Evolutionary conservation across 352 stramenopile species (phyloP).

Genomic region (Heterotrichella gracilis): DNA sequence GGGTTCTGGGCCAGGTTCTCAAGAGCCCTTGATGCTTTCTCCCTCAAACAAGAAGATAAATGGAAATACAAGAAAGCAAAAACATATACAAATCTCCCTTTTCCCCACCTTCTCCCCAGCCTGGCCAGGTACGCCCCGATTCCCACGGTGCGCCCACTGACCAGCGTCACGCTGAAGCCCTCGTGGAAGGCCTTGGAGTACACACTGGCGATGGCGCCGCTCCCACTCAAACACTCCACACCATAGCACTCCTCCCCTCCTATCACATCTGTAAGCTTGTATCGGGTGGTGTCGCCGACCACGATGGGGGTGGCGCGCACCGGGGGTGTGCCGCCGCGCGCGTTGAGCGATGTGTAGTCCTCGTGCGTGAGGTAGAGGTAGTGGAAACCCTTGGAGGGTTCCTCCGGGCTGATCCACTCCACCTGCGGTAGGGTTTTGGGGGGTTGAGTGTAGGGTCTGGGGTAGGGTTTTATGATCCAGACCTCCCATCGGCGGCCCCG

Average conservation of each 20-base stretch:
- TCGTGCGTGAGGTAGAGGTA: conserved; percentile 78
- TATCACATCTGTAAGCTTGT: conserved; percentile 81
- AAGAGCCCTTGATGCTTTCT: no score
- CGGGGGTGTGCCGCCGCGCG: conserved; percentile 13
- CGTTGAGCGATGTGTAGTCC: conserved; percentile 58
- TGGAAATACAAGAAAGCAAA: no score
- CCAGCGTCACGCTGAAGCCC: conserved; percentile 94
- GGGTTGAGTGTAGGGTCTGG: no score
- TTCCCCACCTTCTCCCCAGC: no score
- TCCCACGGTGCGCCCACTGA: conserved; percentile 84
- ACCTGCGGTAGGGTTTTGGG: no score
- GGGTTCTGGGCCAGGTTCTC: no score
- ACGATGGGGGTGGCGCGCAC: conserved; percentile 32
- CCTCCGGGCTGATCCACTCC: conserved; percentile 66
- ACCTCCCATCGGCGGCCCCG: no score
- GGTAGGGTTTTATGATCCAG: no score
- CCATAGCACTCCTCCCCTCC: conserved; percentile 79
- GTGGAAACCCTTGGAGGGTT: conserved; percentile 84
- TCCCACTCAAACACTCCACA: conserved; percentile 96
- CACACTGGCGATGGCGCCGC: conserved; percentile 89
- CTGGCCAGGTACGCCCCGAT: conserved; percentile 98
- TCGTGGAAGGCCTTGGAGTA: conserved; percentile 86
- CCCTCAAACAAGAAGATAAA: no score
- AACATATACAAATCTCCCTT: no score
- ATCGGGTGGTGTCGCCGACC: conserved; percentile 38